Base-by-base conservation (phyloP, 805 yeast genomes). In the Wickerhamiella australiensis region DNA sequence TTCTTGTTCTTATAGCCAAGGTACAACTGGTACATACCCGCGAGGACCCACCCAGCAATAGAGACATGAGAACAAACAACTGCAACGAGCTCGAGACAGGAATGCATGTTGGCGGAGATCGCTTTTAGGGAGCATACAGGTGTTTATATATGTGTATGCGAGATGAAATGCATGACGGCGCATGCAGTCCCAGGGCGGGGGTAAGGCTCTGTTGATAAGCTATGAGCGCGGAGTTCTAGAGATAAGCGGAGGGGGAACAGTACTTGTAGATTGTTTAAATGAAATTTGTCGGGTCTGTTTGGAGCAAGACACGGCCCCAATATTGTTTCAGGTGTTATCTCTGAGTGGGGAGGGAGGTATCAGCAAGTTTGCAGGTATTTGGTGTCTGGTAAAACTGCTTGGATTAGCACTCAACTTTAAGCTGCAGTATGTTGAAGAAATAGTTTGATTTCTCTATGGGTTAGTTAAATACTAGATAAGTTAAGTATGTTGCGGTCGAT, bases 1-100 rank as follows among this genome's bases (percentile, higher is more conserved):
- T 59, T 59, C 23, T 59, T 56, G 35, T 53, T 53, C n/a, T 50
- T 25, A 46, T 54, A 57, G 22, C 59, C 56, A 13, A 58, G 51
- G 26, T 50, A 58, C 17, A 61, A 54, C 54, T 63, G 67, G 50
- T 62, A 59, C 8, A 50, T 20, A 13, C 65, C 64, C 8, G 67
- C 65, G 8, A 48, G 25, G 12, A 61, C 56, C 59, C 65, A 62
- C 8, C 60, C 63, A 1, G 52, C 48, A 6, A 63, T 58, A 12
- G 66, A 57, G 2, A 59, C 27, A 12, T 51, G 26, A 20, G 59
- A 53, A 21, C 62, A 58, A 21, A 56, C 20, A 29, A 49, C 42
- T 13, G 63, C 57, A 11, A 56, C 51, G 22, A 13, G 44, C 21
- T 42, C 56, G 46, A 52, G 53, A n/a, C 21, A 33, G 3, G 42